Percentiles rank a stretch among this genome's conserved stretches.
Conservation (phyloP, 2,329 filamentous ascomycete genomes). For the Colletotrichum ledebouriae region DNA sequence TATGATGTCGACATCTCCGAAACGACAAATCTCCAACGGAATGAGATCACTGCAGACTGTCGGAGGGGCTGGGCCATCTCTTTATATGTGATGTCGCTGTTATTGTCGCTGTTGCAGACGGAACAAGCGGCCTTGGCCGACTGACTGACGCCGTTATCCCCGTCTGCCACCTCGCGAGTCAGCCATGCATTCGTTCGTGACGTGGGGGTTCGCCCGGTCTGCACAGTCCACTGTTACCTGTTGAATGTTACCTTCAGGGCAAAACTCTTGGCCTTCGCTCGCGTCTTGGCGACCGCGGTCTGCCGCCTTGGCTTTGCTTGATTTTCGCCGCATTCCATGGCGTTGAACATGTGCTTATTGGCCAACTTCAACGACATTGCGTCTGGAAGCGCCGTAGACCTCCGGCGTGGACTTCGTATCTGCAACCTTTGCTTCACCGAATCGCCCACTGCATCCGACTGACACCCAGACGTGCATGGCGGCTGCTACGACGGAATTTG, state of each 20-base stretch:
- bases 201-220: slow-evolving; percentile 31
- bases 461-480: slow-evolving; percentile 2
- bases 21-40: not conserved
- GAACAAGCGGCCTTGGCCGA: slow-evolving; percentile 1
- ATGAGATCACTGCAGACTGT: slow-evolving; percentile 4
- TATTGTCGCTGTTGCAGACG: slow-evolving; percentile 4
- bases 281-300: slow-evolving; percentile 36
- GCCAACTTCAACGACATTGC: slow-evolving; percentile 25
- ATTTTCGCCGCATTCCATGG: slow-evolving; percentile 42
- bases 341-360: slow-evolving; percentile 13
- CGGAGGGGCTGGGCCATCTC: slow-evolving; percentile 1
- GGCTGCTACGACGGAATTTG: slow-evolving; percentile 19
- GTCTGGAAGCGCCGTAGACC: not conserved
- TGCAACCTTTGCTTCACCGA: slow-evolving; percentile 2
- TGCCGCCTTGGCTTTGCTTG: slow-evolving; percentile 41
- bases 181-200: slow-evolving; percentile 37
- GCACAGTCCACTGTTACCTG: slow-evolving; percentile 9
- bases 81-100: slow-evolving; percentile 17
- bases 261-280: slow-evolving; percentile 28
- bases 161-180: slow-evolving; percentile 30
- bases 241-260: slow-evolving; percentile 9
- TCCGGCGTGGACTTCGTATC: not conserved
- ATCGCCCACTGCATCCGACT: slow-evolving; percentile 24
- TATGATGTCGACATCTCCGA: not conserved
- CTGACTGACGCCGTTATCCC: slow-evolving; percentile 13